phyloP scores from a whole-genome alignment of 2,329 filamentous ascomycete species.

The Trichoderma endophyticum region DNA sequence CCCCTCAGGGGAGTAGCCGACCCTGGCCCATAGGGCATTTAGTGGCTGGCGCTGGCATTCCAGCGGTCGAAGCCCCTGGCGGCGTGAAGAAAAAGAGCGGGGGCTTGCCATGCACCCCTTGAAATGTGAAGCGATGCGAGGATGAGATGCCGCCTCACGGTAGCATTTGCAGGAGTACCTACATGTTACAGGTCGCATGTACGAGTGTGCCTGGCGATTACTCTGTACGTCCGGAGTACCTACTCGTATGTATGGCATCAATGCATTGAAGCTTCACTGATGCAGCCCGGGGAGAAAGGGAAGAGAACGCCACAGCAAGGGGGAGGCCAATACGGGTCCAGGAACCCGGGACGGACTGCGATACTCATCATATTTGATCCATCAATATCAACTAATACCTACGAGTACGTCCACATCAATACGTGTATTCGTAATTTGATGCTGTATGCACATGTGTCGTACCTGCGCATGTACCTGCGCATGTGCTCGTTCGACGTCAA shows the following conservation, averaged over 20 bases:
- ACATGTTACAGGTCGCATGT: neutral
- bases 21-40: conserved; percentile 1
- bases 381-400: neutral
- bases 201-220: neutral
- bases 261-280: neutral
- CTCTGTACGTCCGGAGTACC: neutral
- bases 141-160: neutral
- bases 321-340: neutral
- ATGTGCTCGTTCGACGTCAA: conserved; percentile 1
- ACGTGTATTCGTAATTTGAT: neutral
- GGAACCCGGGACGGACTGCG: neutral
- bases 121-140: neutral
- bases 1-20: neutral
- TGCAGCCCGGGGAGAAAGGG: neutral
- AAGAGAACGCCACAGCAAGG: neutral
- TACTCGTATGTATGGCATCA: neutral
- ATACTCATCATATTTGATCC: neutral
- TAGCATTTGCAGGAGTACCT: neutral
- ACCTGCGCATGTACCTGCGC: neutral
- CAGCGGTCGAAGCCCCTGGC: conserved; percentile 11
- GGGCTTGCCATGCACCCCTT: neutral
- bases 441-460: neutral
- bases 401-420: neutral
- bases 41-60: conserved; percentile 2
- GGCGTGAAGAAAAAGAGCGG: neutral